Evolutionary conservation across 306 rosid species (phyloP), one percentile per base, ranked within the genome.

Genomic region (Prunus dulcis): DNA sequence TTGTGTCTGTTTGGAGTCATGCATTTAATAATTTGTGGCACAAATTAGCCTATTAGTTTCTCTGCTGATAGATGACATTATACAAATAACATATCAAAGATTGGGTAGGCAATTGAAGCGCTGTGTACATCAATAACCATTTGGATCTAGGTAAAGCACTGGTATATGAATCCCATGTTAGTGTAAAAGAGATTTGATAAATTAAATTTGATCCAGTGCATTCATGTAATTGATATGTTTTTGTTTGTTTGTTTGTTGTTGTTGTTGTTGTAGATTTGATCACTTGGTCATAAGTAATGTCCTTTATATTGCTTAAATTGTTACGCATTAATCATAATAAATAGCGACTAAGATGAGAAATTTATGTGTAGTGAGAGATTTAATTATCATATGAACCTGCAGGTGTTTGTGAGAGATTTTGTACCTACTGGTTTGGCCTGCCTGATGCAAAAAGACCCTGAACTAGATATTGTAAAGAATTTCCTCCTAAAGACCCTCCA

Each of bases 381-480:
- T 71, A 19, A 49, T 51, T 50, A 18, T 4, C 20, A 50, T 12
- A 38, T 51, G 25, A 30, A 63, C 50, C 11, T 81, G 49, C 64
- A 81, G 84, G 84, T 81, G 6, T 81, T 81, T 55, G 84, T 76
- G 73, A 43, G 84, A 53, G 81, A 81, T 25, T 81, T 76, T 64
- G 63, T 81, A 14, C 84, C 84, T 25, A 56, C 69, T 71, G 84
- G 68, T 69, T 71, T 81, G 43, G 78, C 84, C 45, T 81, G 25
- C 32, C 78, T 81, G 50, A 76, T 81, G 81, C 76, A 61, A 22
- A n/a, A 55, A 18, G 57, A 38, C 0, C 71, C 60, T 15, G 80
- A 80, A 71, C 71, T 52, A 18, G 84, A 75, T 6, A 75, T 75
- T 22, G 81, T 81, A 9, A 81, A 65, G 72, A 76, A 81, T 12